phyloP scores from a whole-genome alignment of 768 basidiomycete genomes.

The Collybiopsis confluens region DNA sequence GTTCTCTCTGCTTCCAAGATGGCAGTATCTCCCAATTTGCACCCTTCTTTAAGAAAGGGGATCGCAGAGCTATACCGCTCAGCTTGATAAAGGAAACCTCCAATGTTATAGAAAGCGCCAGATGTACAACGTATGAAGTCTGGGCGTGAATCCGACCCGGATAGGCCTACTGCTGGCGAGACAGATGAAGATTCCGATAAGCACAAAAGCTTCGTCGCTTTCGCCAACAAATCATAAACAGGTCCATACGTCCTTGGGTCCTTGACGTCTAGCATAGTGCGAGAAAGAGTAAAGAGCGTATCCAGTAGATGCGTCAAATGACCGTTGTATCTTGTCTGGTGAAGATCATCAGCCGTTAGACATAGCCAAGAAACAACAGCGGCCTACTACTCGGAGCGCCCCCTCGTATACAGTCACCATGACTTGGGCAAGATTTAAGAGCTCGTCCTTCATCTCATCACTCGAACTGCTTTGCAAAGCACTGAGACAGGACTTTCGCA shows the following conservation, averaged over 20 bases:
- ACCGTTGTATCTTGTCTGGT: slow-evolving; percentile 21
- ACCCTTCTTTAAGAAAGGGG: slow-evolving; percentile 62
- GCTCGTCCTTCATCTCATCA: slow-evolving; percentile 6
- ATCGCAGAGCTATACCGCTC: slow-evolving; percentile 58
- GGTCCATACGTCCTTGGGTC: slow-evolving; percentile 43
- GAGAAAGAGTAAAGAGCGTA: slow-evolving; percentile 51
- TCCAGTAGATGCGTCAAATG: slow-evolving; percentile 45
- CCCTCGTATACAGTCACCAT: slow-evolving; percentile 29
- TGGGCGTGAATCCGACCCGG: slow-evolving; percentile 25
- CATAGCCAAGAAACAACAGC: background rate
- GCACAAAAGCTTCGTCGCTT: slow-evolving; percentile 28
- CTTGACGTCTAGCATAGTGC: slow-evolving; percentile 31
- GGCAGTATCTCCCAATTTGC: slow-evolving; percentile 47
- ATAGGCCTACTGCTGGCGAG: background rate
- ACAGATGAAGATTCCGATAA: background rate
- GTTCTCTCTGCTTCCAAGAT: slow-evolving; percentile 24
- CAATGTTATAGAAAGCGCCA: slow-evolving; percentile 67
- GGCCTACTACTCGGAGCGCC: slow-evolving; percentile 25
- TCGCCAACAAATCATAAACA: slow-evolving; percentile 43
- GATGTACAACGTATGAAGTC: slow-evolving; percentile 69
- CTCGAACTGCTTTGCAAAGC: slow-evolving; percentile 33
- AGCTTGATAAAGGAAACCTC: slow-evolving; percentile 66
- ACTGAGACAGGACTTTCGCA: slow-evolving; percentile 47
- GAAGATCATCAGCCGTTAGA: background rate
- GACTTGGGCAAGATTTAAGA: slow-evolving; percentile 29